Evolutionary conservation across 83 land plant species (phyloP), one percentile per base, ranked within the genome.

Genomic region (Picea mariana): DNA sequence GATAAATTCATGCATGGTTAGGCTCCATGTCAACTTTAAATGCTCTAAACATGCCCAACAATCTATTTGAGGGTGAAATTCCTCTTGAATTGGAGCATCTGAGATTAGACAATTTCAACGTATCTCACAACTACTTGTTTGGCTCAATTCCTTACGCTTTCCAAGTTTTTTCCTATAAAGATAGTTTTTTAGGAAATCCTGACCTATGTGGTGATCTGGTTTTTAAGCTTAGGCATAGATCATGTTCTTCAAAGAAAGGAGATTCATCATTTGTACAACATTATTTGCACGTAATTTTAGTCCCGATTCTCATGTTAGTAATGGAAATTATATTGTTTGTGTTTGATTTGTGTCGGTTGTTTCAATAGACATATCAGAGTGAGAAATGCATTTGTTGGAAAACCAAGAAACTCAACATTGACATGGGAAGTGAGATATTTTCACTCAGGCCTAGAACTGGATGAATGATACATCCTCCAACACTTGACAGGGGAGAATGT

Each of bases 401-500:
- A 47, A 9, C 9, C 49, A 47, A 47, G 49, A 47, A 47, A 47
- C 9, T 47, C 49, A 47, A 47, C 49, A 9, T 47, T 47, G 49
- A 9, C 1, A 47, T 47, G 49, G 49, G 49, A 47, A 47, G 49
- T 47, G 49, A 47, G 0, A 47, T 7, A 7, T 47, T 47, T 47
- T 47, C 49, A 47, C 49, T 7, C 0, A 7, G 49, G 49, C 9
- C 8, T 88, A 44, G 60, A 73, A 27, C 81, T 86, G 52, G 79
- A 80, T 0, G 82, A 83, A 60, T 24, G 58, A n/a, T 8, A 81
- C 47, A 82, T 88, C 26, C 2, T 86, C 17, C 60, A 81, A 26
- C 68, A 82, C 6, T 62, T 88, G 69, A 78, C 67, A 15, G 86
- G 83, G 18, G 47, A 75, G 9, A 81, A 86, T n/a, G 49, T 86